Conservation (phyloP, 257 asterid genomes). For the Solanum neorickii region DNA sequence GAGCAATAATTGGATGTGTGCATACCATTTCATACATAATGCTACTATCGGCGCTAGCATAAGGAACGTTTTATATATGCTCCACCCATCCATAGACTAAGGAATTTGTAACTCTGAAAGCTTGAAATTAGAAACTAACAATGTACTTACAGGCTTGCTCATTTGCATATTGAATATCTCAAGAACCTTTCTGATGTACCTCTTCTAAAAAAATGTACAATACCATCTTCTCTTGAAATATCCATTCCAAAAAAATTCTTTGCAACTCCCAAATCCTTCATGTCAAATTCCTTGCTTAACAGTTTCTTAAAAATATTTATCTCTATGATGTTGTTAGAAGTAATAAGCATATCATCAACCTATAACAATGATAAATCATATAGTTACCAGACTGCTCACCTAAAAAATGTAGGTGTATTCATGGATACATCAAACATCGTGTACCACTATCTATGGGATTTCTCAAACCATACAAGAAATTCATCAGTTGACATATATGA, state of each 20-base stretch:
- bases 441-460: background rate
- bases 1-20: background rate
- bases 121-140: background rate
- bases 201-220: background rate
- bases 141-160: background rate
- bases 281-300: background rate
- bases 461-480: background rate
- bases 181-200: background rate
- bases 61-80: background rate
- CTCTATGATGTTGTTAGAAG: background rate
- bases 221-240: background rate
- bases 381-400: background rate
- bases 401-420: background rate
- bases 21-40: no score
- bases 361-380: background rate
- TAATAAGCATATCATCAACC: background rate
- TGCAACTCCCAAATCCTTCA: background rate
- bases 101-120: background rate
- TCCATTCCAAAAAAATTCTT: background rate
- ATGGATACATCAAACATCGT: background rate
- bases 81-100: background rate
- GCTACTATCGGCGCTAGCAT: background rate
- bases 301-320: no score
- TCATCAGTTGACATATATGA: background rate
- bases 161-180: background rate